These are phyloP conservation scores for Yarrowia osloensis DNA, from an alignment of 805 yeast species.

Conservation along the genomic window DNA sequence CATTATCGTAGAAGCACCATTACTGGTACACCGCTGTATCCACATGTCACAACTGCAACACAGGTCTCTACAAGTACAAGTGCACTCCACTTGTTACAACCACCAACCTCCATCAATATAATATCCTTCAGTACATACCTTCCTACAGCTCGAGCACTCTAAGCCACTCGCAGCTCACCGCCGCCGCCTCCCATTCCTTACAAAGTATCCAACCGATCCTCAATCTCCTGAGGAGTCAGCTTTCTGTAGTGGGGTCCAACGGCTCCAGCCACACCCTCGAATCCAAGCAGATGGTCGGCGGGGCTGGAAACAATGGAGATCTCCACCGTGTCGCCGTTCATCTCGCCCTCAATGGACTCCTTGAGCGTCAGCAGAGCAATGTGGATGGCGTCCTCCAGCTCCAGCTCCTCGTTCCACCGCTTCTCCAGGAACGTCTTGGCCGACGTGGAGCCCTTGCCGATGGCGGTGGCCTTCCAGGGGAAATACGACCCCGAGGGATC, in stretches of 20 bases:
- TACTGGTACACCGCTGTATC: no score
- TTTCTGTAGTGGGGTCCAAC: slow-evolving; percentile 88
- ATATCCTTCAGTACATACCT: neutral
- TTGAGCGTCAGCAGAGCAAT: slow-evolving; percentile 91
- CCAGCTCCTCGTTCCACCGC: slow-evolving; percentile 97
- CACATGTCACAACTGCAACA: no score
- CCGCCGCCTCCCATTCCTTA: slow-evolving; percentile 41
- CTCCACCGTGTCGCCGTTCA: slow-evolving; percentile 95
- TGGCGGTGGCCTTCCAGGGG: slow-evolving; percentile 99
- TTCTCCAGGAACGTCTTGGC: slow-evolving; percentile 97
- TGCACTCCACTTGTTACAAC: no score
- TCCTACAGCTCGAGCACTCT: neutral
- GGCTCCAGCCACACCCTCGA: slow-evolving; percentile 73
- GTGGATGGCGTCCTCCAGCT: slow-evolving; percentile 96
- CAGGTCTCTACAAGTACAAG: no score
- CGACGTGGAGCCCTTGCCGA: slow-evolving; percentile 93
- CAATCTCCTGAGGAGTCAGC: slow-evolving; percentile 85
- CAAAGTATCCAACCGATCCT: slow-evolving; percentile 91
- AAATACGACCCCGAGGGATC: slow-evolving; percentile 97
- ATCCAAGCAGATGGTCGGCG: slow-evolving; percentile 78
- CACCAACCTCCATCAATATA: neutral
- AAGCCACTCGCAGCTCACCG: no score
- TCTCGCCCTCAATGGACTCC: slow-evolving; percentile 97
- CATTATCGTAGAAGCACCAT: no score
- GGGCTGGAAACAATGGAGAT: slow-evolving; percentile 84